Evolutionary conservation across 768 basidiomycete species (phyloP), one percentile per base, ranked within the genome.

Genomic region (Dictyophora rubrovolvata): DNA sequence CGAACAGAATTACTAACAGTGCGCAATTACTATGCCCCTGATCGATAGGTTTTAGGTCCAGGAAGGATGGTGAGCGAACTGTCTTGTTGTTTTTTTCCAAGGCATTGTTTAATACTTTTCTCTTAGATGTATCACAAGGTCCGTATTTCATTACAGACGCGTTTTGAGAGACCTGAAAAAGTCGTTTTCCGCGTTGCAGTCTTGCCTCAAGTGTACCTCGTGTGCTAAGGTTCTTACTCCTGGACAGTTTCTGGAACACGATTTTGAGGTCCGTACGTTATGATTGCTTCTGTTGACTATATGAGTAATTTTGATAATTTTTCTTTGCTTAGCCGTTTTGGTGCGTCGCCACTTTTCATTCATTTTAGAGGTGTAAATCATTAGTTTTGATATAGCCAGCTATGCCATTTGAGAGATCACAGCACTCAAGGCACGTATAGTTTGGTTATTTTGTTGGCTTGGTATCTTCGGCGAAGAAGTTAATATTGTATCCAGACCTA

Each of bases 151-250:
- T 36, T n/a, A 53, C 33, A 21, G 22, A 11, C 34, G 34, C 60
- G 52, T 53, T 56, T 52, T 65, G 34, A 60, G 48, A 49, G 54
- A 36, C 61, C 22, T 61, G 56, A 7, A 28, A 28, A 7, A 28
- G 28, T 28, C 28, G 7, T 28, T 28, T 28, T 28, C 7, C 28
- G 28, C 28, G 28, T 28, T 65, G 53, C 64, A 92, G 88, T 83
- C 82, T 21, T 94, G 92, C 73, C 75, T 94, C 48, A 77, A 85
- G 17, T 94, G 92, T 68, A 84, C 75, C 56, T 75, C 72, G 12
- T 94, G 92, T 69, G 81, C 77, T 66, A 90, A 89, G 69, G 75
- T 88, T 36, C 76, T 94, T 14, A 90, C 92, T 67, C 89, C 90
- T 0, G 72, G 80, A 57, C 80, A 80, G 18, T 75, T 94, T 21